Evolutionary conservation across 352 stramenopile species (phyloP).

Genomic region (Phytophthora podocarpi): DNA sequence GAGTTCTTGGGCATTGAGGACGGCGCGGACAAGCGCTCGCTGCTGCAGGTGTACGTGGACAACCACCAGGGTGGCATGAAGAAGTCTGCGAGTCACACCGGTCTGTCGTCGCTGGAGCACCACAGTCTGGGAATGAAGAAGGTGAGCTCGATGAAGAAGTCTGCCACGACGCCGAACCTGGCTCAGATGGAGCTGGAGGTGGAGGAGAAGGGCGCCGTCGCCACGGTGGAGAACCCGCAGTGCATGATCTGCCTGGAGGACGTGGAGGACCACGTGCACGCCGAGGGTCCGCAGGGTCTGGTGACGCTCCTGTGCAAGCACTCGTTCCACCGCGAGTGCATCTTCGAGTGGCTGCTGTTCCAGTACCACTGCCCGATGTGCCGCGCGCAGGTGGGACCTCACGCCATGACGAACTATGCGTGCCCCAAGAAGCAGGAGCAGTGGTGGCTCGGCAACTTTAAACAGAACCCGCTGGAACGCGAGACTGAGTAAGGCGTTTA

Average conservation of each 20-base stretch:
- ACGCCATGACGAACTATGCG: constrained; percentile 64
- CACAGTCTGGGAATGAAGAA: constrained; percentile 17
- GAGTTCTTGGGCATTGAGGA: constrained; percentile 63
- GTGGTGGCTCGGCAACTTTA: constrained; percentile 73
- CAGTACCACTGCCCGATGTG: constrained; percentile 77
- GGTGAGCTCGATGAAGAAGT: constrained; percentile 38
- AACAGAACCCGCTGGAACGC: constrained; percentile 48
- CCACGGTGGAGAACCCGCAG: constrained; percentile 34
- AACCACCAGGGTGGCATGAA: constrained; percentile 51
- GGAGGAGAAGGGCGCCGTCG: constrained; percentile 29
- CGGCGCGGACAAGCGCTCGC: constrained; percentile 57
- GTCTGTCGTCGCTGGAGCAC: constrained; percentile 36
- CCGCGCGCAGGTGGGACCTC: constrained; percentile 54
- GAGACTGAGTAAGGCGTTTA: constrained; percentile 14
- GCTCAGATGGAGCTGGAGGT: constrained; percentile 33
- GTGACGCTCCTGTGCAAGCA: constrained; percentile 68
- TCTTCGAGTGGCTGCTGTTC: constrained; percentile 79
- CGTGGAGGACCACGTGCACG: constrained; percentile 33
- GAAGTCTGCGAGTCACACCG: constrained; percentile 39
- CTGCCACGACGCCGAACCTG: constrained; percentile 33
- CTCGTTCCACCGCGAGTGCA: constrained; percentile 75
- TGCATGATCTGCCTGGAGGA: constrained; percentile 50
- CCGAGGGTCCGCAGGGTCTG: constrained; percentile 30
- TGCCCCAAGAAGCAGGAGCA: constrained; percentile 56
- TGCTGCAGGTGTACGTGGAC: constrained; percentile 78